These are phyloP conservation scores for Nigrograna mackinnonii DNA, from an alignment of 2,329 filamentous ascomycete genomes.

Conservation along the genomic window DNA sequence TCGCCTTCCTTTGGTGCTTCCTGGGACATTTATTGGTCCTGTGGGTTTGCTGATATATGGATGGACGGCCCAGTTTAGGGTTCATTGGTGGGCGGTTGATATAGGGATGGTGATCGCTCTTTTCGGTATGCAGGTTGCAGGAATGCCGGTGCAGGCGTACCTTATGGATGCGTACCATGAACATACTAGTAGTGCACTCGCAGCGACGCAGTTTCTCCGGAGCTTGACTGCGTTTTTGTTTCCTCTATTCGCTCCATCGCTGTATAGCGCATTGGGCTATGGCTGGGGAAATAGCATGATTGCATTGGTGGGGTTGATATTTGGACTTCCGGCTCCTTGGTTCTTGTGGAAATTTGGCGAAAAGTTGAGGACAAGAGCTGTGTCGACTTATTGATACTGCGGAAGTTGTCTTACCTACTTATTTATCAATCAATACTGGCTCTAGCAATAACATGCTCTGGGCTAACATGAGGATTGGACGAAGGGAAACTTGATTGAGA, in stretches of 20 bases:
- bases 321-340: slow-evolving; percentile 44
- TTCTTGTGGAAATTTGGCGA: slow-evolving; percentile 51
- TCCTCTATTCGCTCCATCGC: slow-evolving; percentile 39
- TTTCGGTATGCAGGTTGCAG: slow-evolving; percentile 28
- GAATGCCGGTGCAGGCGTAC: slow-evolving; percentile 58
- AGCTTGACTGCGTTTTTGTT: slow-evolving; percentile 31
- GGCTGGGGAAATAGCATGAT: slow-evolving; percentile 40
- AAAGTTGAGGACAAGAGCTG: slow-evolving; percentile 14
- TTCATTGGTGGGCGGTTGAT: slow-evolving; percentile 46
- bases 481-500: too few relatives aligned
- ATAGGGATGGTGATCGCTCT: slow-evolving; percentile 53
- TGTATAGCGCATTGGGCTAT: slow-evolving; percentile 41
- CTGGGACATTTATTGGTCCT: slow-evolving; percentile 21
- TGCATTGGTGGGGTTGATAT: slow-evolving; percentile 21
- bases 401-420: too few relatives aligned
- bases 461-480: too few relatives aligned
- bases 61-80: slow-evolving; percentile 23
- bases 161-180: slow-evolving; percentile 62
- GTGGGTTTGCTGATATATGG: slow-evolving; percentile 27
- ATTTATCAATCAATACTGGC: too few relatives aligned
- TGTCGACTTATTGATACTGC: background rate
- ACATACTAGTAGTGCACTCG: slow-evolving; percentile 28
- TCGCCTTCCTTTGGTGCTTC: slow-evolving; percentile 24
- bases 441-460: too few relatives aligned
- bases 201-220: slow-evolving; percentile 20